These are phyloP conservation scores for Knufia petricola DNA, from an alignment of 2,329 filamentous ascomycete species.

Conservation along the genomic window DNA sequence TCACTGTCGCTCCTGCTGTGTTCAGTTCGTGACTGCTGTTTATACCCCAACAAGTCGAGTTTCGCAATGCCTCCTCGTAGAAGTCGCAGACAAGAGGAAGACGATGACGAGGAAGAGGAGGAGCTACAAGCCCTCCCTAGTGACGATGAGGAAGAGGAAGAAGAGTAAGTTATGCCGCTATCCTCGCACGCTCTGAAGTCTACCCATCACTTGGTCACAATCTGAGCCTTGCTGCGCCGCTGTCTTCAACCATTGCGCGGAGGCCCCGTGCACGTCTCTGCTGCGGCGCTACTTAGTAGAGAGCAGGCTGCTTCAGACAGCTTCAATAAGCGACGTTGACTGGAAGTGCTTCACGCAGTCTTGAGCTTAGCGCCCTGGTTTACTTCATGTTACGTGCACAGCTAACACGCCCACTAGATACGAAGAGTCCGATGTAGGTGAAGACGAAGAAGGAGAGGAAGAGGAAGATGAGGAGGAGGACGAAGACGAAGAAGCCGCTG, in stretches of 20 bases:
- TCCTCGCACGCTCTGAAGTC: constrained; percentile 20
- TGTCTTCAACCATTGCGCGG: no score
- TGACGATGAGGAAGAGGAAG: constrained; percentile 42
- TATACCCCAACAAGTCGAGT: not conserved
- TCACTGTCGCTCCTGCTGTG: constrained; percentile 9
- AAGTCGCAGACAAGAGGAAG: constrained; percentile 39
- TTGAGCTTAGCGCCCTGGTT: not conserved
- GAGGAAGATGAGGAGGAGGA: constrained; percentile 21
- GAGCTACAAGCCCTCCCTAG: constrained; percentile 41
- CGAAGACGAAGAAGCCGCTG: constrained; percentile 4
- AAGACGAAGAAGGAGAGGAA: constrained; percentile 30
- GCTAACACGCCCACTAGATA: constrained; percentile 22
- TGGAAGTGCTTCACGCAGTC: not conserved
- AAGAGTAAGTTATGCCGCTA: constrained; percentile 31
- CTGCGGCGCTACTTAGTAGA: no score
- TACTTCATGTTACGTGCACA: not conserved
- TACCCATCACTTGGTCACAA: constrained; percentile 2
- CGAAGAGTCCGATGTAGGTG: constrained; percentile 27
- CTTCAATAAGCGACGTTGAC: not conserved
- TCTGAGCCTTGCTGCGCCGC: not conserved
- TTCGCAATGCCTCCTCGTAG: constrained; percentile 38
- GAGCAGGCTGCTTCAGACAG: no score
- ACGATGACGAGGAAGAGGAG: constrained; percentile 38
- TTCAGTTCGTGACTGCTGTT: constrained; percentile 9
- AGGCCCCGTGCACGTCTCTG: no score